Evolutionary conservation across 2,329 filamentous ascomycete genomes (phyloP).

Genomic region (Neoscytalidium dimidiatum): DNA sequence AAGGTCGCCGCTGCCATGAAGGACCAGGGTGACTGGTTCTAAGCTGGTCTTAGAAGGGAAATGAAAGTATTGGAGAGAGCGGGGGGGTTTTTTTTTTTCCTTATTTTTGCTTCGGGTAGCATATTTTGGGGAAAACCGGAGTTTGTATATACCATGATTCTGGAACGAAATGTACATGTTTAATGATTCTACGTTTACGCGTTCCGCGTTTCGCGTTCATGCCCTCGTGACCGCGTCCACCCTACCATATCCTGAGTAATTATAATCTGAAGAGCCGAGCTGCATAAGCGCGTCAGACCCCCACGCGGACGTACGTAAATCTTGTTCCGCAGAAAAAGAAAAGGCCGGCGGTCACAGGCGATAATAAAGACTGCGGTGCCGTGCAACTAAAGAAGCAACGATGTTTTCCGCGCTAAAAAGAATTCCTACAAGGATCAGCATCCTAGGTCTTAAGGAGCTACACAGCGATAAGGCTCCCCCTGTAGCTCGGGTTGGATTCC

Average conservation of each 20-base stretch:
- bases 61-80: background rate
- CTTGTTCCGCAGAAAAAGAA: background rate
- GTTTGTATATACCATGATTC: slow-evolving; percentile 18
- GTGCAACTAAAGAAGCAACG: background rate
- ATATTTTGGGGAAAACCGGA: background rate
- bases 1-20: slow-evolving; percentile 95
- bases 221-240: no score
- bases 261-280: no score
- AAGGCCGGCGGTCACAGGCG: background rate
- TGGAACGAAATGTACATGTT: slow-evolving; percentile 6
- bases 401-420: background rate
- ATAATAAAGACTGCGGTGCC: background rate
- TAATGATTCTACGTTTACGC: background rate
- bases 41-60: slow-evolving; percentile 12
- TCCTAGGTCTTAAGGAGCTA: background rate
- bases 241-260: no score
- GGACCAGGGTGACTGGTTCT: slow-evolving; percentile 95
- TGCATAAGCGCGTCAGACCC: no score
- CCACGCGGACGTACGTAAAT: background rate
- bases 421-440: background rate
- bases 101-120: background rate
- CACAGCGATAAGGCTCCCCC: background rate
- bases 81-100: background rate
- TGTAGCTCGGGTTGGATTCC: background rate
- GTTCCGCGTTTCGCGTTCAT: background rate